Conservation (phyloP, 2,329 filamentous ascomycete genomes). For the Aspergillus floridensis region DNA sequence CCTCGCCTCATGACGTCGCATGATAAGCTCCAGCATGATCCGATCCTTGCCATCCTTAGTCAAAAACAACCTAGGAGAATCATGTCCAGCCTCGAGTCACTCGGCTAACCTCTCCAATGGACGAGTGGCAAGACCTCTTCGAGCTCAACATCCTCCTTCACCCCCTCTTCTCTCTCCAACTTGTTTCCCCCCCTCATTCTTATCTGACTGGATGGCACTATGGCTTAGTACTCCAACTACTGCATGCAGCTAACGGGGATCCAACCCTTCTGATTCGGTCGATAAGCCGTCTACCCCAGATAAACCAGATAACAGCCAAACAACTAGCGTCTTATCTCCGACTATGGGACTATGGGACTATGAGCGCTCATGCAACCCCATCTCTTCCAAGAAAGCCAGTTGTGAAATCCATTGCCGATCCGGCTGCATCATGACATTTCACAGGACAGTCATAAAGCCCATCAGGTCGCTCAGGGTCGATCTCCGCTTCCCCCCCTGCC, state of each 20-base stretch:
- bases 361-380: not conserved
- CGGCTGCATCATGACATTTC: not conserved
- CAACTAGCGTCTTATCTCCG: constrained; percentile 3
- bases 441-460: not conserved
- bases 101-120: constrained; percentile 13
- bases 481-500: not conserved
- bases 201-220: not conserved
- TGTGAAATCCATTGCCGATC: not conserved
- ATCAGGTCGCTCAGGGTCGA: not conserved
- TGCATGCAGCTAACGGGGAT: not conserved
- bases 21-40: not conserved
- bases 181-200: not conserved
- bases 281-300: constrained; percentile 8
- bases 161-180: not conserved
- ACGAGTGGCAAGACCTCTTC: constrained; percentile 8
- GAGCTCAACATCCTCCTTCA: constrained; percentile 2
- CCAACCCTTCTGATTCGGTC: not conserved
- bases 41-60: not conserved
- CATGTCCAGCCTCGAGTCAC: constrained; percentile 16
- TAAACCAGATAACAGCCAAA: constrained; percentile 1
- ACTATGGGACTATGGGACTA: not conserved
- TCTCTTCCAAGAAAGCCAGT: not conserved
- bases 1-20: not conserved
- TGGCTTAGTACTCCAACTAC: not conserved
- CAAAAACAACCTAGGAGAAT: not conserved